Conservation (phyloP, 805 yeast species). For the Teunomyces lycoperdinae region DNA sequence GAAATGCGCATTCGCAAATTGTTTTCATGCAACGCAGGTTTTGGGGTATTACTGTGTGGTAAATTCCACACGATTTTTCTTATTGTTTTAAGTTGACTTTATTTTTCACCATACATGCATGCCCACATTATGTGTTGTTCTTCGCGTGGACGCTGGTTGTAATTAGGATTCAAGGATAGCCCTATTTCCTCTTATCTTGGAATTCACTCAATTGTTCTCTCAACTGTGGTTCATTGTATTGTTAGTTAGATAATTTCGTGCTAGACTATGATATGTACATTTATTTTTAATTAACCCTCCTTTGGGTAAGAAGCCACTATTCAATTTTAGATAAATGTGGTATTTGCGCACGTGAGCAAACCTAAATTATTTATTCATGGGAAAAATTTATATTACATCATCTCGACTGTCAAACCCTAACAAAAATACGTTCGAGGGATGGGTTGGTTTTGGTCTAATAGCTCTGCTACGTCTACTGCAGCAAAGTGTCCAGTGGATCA, state of each 20-base stretch:
- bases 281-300: no score
- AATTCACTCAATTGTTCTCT: no score
- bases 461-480: conserved; percentile 5
- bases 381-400: conserved; percentile 1
- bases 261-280: no score
- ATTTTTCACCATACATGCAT: background rate
- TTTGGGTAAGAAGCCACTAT: no score
- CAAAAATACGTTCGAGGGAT: conserved; percentile 26
- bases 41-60: background rate
- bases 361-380: no score
- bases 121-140: background rate
- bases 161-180: background rate
- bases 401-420: background rate
- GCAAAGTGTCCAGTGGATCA: conserved; percentile 43
- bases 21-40: background rate
- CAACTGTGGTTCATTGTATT: no score
- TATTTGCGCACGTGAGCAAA: background rate
- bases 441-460: conserved; percentile 92
- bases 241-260: no score
- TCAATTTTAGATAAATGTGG: background rate
- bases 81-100: background rate
- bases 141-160: background rate
- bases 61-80: no score
- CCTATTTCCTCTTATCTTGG: no score
- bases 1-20: background rate